These are phyloP conservation scores for Fallopia convolvulus DNA, from an alignment of 148 eudicot genomes.

Conservation along the genomic window DNA sequence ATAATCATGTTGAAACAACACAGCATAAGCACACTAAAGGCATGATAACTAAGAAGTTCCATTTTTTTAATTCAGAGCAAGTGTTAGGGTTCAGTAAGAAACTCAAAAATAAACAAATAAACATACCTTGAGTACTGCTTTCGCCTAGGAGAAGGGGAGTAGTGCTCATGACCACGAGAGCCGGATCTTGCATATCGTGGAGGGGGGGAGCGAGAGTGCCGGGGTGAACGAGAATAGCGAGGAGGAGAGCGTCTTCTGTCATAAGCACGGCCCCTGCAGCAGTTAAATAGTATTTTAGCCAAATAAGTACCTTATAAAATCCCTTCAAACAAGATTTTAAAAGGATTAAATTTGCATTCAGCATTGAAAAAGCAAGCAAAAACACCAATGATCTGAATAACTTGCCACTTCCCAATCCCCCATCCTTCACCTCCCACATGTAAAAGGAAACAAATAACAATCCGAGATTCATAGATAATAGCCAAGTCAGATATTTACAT, in stretches of 20 bases:
- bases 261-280: constrained; percentile 38
- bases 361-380: not conserved
- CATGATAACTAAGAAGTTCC: not conserved
- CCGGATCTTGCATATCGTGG: constrained; percentile 62
- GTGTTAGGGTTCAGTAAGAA: not conserved
- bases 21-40: not conserved
- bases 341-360: not conserved
- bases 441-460: not conserved
- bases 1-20: not conserved
- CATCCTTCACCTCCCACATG: not conserved
- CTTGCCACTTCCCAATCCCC: not conserved
- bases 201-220: constrained; percentile 56
- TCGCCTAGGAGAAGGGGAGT: constrained; percentile 64
- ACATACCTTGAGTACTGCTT: constrained; percentile 49
- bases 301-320: not conserved
- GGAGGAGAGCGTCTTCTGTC: constrained; percentile 78
- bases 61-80: not conserved
- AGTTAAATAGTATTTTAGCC: not conserved
- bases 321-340: too few species aligned
- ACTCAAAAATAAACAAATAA: not conserved
- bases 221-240: constrained; percentile 63
- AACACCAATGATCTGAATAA: not conserved
- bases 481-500: not conserved
- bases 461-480: not conserved
- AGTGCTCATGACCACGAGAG: constrained; percentile 50